Percentiles rank a stretch among this genome's conserved stretches.
Conservation (phyloP, 495 filamentous ascomycete species). For the Hypoxylon cercidicola region DNA sequence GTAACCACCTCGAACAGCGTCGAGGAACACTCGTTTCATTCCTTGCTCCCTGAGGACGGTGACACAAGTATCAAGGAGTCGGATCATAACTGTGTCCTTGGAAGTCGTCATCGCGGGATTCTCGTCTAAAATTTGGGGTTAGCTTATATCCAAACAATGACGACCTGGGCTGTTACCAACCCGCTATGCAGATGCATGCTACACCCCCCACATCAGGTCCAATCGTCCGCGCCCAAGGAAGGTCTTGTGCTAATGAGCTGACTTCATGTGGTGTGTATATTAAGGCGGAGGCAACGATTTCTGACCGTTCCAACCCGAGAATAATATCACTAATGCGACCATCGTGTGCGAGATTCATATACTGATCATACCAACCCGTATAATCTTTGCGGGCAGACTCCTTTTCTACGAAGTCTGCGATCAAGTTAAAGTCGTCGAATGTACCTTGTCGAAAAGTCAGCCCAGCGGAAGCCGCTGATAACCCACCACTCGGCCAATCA, state of each 20-base stretch:
- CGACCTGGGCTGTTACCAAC: conserved; percentile 40
- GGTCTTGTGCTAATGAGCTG: conserved; percentile 63
- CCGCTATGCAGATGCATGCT: conserved; percentile 68
- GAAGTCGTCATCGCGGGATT: conserved; percentile 48
- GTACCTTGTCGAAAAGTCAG: conserved; percentile 60
- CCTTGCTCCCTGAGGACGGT: conserved; percentile 49
- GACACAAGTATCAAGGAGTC: conserved; percentile 58
- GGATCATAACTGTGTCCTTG: conserved; percentile 57
- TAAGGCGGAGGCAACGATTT: conserved; percentile 64
- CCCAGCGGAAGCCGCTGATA: conserved; percentile 47
- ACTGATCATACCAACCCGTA: conserved; percentile 67
- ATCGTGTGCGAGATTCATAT: conserved; percentile 58
- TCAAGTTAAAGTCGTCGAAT: conserved; percentile 60
- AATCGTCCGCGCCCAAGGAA: conserved; percentile 68
- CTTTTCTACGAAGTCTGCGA: conserved; percentile 64
- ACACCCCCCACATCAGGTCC: conserved; percentile 67
- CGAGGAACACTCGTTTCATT: conserved; percentile 56
- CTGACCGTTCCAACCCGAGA: conserved; percentile 54
- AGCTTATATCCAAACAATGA: conserved; percentile 25
- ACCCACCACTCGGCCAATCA: conserved; percentile 57
- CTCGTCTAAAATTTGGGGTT: conserved; percentile 42
- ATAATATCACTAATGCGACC: conserved; percentile 60
- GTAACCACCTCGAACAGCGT: conserved; percentile 56
- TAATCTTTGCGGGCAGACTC: conserved; percentile 56
- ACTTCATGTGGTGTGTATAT: conserved; percentile 64